These are phyloP conservation scores for Leccinum disarticulatum DNA, from an alignment of 768 basidiomycete species.

Conservation along the genomic window DNA sequence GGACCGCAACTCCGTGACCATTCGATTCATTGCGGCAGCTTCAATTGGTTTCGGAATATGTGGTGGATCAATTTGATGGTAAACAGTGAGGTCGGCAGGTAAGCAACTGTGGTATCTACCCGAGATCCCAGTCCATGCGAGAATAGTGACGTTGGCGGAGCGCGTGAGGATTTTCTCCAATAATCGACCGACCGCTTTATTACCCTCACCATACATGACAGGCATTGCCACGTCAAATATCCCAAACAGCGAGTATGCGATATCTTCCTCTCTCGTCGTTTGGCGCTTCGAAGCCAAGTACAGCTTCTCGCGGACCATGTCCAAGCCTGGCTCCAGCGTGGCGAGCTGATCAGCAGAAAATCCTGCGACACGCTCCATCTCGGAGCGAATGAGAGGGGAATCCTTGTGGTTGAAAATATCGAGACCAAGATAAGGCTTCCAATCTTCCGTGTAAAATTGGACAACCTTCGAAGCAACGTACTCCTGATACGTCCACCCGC, in stretches of 20 bases:
- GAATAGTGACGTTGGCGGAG: background rate
- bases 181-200: background rate
- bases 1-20: background rate
- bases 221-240: background rate
- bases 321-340: background rate
- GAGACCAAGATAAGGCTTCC: background rate
- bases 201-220: background rate
- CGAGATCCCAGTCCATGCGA: background rate
- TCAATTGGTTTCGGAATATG: background rate
- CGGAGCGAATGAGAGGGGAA: background rate
- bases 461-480: background rate
- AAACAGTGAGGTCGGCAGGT: background rate
- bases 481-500: background rate
- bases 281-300: background rate
- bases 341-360: background rate
- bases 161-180: background rate
- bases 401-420: background rate
- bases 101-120: background rate
- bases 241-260: background rate
- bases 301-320: background rate
- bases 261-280: background rate
- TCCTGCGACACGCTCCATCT: no score
- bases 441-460: background rate
- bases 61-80: background rate
- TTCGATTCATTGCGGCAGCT: background rate